phyloP scores from a whole-genome alignment of 129 eudicot species.

The Arctium minus region DNA sequence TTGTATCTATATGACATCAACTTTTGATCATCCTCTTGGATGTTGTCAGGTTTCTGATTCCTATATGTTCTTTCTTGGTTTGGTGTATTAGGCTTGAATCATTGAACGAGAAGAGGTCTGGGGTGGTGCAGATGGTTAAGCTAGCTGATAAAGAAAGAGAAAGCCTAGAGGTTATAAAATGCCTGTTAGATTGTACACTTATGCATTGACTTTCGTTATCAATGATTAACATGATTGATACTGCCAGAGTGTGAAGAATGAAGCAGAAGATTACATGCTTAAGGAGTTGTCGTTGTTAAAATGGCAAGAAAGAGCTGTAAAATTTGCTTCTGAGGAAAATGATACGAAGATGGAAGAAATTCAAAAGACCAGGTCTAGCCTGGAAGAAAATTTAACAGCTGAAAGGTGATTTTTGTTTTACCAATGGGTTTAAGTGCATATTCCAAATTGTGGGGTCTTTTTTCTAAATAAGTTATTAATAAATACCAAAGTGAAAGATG shows the following conservation, averaged over 20 bases:
- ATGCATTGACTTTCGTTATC: neutral
- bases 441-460: neutral
- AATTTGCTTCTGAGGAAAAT: constrained; percentile 70
- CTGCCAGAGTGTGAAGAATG: constrained; percentile 77
- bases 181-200: neutral
- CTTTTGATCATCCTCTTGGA: neutral
- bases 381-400: constrained; percentile 55
- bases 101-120: constrained; percentile 77
- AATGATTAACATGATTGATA: constrained; percentile 1
- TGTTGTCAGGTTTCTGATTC: constrained; percentile 1
- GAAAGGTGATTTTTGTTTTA: constrained; percentile 56
- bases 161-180: constrained; percentile 63
- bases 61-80: neutral
- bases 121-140: constrained; percentile 97
- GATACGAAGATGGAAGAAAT: constrained; percentile 40
- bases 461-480: neutral
- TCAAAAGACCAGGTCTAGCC: constrained; percentile 42
- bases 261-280: constrained; percentile 93
- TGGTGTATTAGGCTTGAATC: constrained; percentile 66
- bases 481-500: neutral
- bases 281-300: constrained; percentile 76
- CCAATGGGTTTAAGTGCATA: neutral
- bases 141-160: constrained; percentile 97
- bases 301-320: constrained; percentile 92
- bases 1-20: neutral